These are phyloP conservation scores for Yamadazyma endophytica DNA, from an alignment of 805 yeast genomes.

Conservation along the genomic window DNA sequence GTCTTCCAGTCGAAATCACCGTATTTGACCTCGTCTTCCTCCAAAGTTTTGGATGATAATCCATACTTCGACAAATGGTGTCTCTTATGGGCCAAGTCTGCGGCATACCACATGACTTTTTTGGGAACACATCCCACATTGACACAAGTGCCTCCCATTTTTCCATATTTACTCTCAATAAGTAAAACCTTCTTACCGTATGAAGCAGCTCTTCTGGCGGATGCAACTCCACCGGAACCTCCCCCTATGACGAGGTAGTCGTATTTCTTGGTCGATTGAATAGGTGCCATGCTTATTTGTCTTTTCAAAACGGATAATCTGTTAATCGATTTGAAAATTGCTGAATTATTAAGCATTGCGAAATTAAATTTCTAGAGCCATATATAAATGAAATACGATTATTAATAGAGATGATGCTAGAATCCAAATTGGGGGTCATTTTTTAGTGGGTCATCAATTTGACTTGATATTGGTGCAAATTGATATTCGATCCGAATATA, in stretches of 20 bases:
- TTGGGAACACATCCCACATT: conserved; percentile 99
- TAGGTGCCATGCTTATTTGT: conserved; percentile 47
- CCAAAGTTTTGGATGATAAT: conserved; percentile 50
- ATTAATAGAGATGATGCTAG: too few species aligned
- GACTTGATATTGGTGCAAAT: too few species aligned
- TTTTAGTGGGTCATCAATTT: too few species aligned
- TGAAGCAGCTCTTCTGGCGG: conserved; percentile 92
- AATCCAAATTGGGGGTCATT: too few species aligned
- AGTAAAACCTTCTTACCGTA: conserved; percentile 86
- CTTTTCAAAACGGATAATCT: conserved; percentile 23
- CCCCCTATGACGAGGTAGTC: conserved; percentile 97
- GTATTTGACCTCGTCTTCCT: conserved; percentile 40
- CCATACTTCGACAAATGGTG: conserved; percentile 81
- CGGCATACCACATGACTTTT: conserved; percentile 98
- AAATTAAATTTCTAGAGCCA: too few species aligned
- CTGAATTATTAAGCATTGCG: conserved; percentile 10
- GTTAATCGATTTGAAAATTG: conserved; percentile 1
- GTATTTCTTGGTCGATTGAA: conserved; percentile 47
- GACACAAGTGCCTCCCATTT: conserved; percentile 96
- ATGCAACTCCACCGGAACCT: conserved; percentile 99
- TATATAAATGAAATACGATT: too few species aligned
- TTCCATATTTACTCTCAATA: conserved; percentile 64
- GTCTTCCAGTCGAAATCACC: conserved; percentile 74
- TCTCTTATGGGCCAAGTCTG: conserved; percentile 77
- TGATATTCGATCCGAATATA: not conserved